Conservation (phyloP, 345 rosid species). For the Turritis glabra region DNA sequence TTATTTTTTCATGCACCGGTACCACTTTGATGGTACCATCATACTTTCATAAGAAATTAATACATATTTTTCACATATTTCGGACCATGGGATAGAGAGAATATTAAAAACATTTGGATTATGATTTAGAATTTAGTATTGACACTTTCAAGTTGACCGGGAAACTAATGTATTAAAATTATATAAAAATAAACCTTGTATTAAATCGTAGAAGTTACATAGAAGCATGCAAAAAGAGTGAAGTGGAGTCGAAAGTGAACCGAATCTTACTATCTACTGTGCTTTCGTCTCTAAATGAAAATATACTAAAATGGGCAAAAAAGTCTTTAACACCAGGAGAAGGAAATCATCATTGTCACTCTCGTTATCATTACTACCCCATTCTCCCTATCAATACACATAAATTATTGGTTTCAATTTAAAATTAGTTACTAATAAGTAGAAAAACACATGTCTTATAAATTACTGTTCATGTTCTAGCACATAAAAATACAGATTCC, state of each 20-base stretch:
- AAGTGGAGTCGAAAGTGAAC: not conserved
- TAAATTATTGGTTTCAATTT: not conserved
- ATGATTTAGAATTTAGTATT: not conserved
- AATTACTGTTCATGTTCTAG: not conserved
- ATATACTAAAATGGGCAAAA: not conserved
- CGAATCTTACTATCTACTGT: not conserved
- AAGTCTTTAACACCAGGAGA: not conserved
- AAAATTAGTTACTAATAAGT: not conserved
- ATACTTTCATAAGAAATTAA: not conserved
- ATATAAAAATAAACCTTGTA: not conserved
- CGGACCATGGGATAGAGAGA: not conserved
- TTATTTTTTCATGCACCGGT: not conserved
- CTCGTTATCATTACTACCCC: not conserved
- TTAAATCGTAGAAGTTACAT: not conserved
- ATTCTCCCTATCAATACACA: not conserved
- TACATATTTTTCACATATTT: not conserved
- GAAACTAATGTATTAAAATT: not conserved
- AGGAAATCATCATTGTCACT: slow-evolving; percentile 8
- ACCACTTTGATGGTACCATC: too few relatives aligned
- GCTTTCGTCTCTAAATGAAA: not conserved
- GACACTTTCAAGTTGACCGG: not conserved
- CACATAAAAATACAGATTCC: not conserved
- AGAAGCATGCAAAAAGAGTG: not conserved
- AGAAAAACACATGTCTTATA: not conserved
- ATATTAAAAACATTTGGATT: not conserved